Evolutionary conservation across 192 early-diverging fungal genomes (phyloP).

Genomic region (Coemansia sp.): DNA sequence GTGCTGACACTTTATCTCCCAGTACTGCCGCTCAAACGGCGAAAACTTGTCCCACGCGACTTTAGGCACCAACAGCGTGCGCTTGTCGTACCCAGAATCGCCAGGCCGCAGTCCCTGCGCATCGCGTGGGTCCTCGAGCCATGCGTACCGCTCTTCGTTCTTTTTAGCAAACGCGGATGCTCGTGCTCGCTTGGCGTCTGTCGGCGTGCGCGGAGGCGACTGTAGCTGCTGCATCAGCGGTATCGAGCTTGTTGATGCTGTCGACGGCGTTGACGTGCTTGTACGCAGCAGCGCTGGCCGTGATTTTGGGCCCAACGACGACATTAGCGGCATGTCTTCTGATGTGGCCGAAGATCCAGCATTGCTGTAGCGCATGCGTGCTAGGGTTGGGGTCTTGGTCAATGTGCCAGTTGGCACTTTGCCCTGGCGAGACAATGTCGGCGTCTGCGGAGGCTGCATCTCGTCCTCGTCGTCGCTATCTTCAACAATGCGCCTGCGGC

Average conservation of each 20-base stretch:
- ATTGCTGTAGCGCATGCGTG: constrained; percentile 11
- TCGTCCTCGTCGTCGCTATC: constrained; percentile 40
- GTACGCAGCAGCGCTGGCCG: constrained; percentile 14
- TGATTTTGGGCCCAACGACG: background rate
- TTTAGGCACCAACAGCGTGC: constrained; percentile 81
- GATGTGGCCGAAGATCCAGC: constrained; percentile 20
- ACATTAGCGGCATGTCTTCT: constrained; percentile 20
- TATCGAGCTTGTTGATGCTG: constrained; percentile 16
- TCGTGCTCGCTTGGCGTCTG: constrained; percentile 53
- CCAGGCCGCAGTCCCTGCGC: constrained; percentile 63
- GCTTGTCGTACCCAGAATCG: constrained; percentile 86
- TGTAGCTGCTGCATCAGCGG: constrained; percentile 17
- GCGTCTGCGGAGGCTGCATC: background rate
- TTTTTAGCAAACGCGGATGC: constrained; percentile 76
- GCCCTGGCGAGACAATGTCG: background rate
- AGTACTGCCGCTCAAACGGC: constrained; percentile 96
- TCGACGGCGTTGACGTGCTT: constrained; percentile 21
- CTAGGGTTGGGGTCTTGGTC: constrained; percentile 11
- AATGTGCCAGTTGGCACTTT: background rate
- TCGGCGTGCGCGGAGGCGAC: constrained; percentile 17
- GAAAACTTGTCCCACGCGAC: constrained; percentile 84
- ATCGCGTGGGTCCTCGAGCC: constrained; percentile 83
- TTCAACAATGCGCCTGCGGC: constrained; percentile 20
- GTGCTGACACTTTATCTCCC: constrained; percentile 93
- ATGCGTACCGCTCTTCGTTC: constrained; percentile 81